Evolutionary conservation across 441 rosid genomes (phyloP), one percentile per base, ranked within the genome.

Genomic region (Populus trichocarpa): DNA sequence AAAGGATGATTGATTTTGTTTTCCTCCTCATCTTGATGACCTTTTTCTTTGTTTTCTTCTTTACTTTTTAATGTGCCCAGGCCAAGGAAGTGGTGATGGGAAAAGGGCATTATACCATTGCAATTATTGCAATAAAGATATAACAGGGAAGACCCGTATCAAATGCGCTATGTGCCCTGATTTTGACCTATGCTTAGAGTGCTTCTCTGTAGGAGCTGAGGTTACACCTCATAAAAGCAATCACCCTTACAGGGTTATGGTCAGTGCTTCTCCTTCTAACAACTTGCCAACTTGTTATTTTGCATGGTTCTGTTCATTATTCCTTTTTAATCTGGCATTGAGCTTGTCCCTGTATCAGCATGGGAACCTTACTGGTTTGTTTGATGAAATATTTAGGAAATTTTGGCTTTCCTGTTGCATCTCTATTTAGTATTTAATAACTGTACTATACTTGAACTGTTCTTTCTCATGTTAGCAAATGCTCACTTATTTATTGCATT

Each of bases 151-250:
- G 81, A 89, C 94, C 78, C 91, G 96, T 68, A 92, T 96, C 74
- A 96, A 96, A 75, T 96, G 98, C 87, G 98, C 92, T 38, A 71
- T 84, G 20, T 96, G 98, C 86, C 93, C 98, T 50, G 97, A 94
- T 87, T 96, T 96, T 74, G 98, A 96, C 84, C 92, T 94, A 57
- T 96, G 99, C 80, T 80, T 94, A 18, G 98, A 96, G 87, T 96
- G 99, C 85, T 94, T 92, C 89, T 85, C 96, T 79, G 96, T 91
- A 79, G 98, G 99, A 70, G 97, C 91, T 3, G 98, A 96, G 89
- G 91, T 96, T 81, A 78, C 85, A 74, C 96, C 97, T 74, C 99
- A 96, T 84, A 92, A 90, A 80, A 83, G 90, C 86, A 86, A 86
- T 83, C 98, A 95, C 71, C 80, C 88, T 26, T 95, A 95, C 83